Base-by-base conservation (phyloP, 2,329 filamentous ascomycete species). In the Davidsoniella australis region DNA sequence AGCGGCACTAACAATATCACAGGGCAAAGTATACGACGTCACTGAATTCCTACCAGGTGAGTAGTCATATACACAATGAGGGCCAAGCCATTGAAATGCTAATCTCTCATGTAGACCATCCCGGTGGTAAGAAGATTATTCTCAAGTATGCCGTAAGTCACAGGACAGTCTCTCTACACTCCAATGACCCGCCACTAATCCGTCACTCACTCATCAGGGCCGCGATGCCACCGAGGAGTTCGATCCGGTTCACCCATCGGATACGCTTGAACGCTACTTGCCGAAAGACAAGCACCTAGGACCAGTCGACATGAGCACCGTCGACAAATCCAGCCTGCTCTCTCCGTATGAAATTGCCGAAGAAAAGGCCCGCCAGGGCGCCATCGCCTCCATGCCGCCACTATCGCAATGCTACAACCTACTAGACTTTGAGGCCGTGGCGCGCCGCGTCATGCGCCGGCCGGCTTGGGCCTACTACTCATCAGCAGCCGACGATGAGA, bases 381-480 rank as follows among this genome's bases (percentile, higher is more conserved):
- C 85, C 50, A 75, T 87, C 51, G 69, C 73, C 57, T 68, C 73
- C 53, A 93, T 87, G 78, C 88, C 88, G 0, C 69, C 79, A 43
- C 68, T 95, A 53, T 80, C 84, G 56, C 83, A 93, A 62, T 94
- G 87, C 69, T 94, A 88, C 66, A 95, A 95, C 62, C 67, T 95
- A 53, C 76, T 91, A 68, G 91, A 98, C 66, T 98, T 98, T 63
- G 91, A 98, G 71, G 79, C 85, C 3, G 89, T 96, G 36, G 91
- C 91, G 4, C 79, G 82, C 58, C 72, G 78, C 38, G 78, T 93
- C 50, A 95, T 96, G 89, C 95, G 94, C 75, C 93, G 84, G 69
- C 82, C 81, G 1, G 89, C 89, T 0, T 98, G 91, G 91, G 91
- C 84, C 23, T 98, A 98, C 68, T 98, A 98, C 65, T 94, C 86